phyloP scores from a whole-genome alignment of 2,329 filamentous ascomycete species.

The Alternaria panax region DNA sequence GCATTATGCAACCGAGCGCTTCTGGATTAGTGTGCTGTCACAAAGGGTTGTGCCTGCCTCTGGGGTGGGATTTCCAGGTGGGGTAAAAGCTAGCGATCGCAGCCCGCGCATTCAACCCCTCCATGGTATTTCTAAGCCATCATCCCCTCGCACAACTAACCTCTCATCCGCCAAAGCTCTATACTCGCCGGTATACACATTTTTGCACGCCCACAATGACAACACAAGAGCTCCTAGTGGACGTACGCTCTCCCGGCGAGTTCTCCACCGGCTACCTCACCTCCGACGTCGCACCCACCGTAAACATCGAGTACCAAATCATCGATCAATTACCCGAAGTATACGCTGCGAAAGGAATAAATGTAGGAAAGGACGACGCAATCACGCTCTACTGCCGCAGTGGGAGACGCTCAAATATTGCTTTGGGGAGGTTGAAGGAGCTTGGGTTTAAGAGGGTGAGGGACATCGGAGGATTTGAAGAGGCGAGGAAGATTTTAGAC shows the following conservation, averaged over 20 bases:
- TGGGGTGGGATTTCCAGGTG: background rate
- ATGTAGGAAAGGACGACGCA: conserved; percentile 33
- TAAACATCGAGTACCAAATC: conserved; percentile 50
- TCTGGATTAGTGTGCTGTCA: background rate
- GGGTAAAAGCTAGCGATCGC: conserved; percentile 1
- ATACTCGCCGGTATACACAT: background rate
- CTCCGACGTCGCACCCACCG: conserved; percentile 32
- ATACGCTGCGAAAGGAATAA: conserved; percentile 26
- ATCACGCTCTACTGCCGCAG: conserved; percentile 51
- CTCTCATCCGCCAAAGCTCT: background rate
- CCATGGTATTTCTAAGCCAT: background rate
- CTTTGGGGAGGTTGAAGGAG: conserved; percentile 35
- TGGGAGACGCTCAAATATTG: conserved; percentile 45
- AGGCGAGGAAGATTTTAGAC: conserved; percentile 38
- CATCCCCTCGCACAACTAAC: background rate
- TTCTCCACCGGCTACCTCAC: conserved; percentile 44
- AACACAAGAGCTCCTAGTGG: conserved; percentile 38
- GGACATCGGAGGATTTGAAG: conserved; percentile 48
- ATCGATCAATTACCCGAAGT: conserved; percentile 40
- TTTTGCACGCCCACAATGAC: background rate
- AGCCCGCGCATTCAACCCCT: background rate
- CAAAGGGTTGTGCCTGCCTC: background rate
- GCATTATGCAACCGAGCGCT: too few species aligned
- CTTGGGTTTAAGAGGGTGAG: conserved; percentile 43
- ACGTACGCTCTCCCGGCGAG: conserved; percentile 49